Evolutionary conservation across 495 filamentous ascomycete species (phyloP), one percentile per base, ranked within the genome.

Genomic region (Saxophila tyrrhenica): DNA sequence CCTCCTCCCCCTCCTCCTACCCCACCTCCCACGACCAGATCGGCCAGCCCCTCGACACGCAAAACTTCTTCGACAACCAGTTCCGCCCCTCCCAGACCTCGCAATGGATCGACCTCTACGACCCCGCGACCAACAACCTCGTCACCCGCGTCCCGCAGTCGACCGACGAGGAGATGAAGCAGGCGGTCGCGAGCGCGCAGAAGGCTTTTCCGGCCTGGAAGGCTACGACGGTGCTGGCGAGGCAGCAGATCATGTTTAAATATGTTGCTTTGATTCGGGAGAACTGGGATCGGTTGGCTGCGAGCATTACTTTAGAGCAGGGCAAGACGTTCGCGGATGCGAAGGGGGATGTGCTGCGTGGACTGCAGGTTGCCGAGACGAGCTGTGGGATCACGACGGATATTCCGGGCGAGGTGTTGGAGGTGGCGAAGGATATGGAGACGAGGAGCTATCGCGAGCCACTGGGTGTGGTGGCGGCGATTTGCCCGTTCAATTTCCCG

Each of bases 371-470:
- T 42, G 92, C 92, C 10, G 92, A 99, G 75, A 91, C 89, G 19
- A 88, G 91, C 25, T 96, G 90, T 64, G 88, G 85, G 29, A 95
- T 95, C 60, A 92, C 92, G 8, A 91, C 89, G 39, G 85, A 96
- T 68, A 76, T 97, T 69, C 87, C 86, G 55, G 92, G 92, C 29
- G 91, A 97, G 70, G 81, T 99, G 25, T 74, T 99, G 32, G 94
- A 99, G 73, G 92, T 99, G 9, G 83, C 91, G 47, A 95, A 94
- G 77, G 92, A 99, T 68, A 99, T 99, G 92, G 92, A 99, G 75
- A 99, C 92, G 9, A 73, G 92, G 58, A 87, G 80, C 58, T 97
- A 97, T 66, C 78, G 80, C 48, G 92, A 99, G 74, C 92, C 92
- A 45, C 70, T 99, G 63, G 92, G 92, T 53, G 84, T 99, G 44